Evolutionary conservation across 495 filamentous ascomycete genomes (phyloP).

Genomic region (Cercophora scortea): DNA sequence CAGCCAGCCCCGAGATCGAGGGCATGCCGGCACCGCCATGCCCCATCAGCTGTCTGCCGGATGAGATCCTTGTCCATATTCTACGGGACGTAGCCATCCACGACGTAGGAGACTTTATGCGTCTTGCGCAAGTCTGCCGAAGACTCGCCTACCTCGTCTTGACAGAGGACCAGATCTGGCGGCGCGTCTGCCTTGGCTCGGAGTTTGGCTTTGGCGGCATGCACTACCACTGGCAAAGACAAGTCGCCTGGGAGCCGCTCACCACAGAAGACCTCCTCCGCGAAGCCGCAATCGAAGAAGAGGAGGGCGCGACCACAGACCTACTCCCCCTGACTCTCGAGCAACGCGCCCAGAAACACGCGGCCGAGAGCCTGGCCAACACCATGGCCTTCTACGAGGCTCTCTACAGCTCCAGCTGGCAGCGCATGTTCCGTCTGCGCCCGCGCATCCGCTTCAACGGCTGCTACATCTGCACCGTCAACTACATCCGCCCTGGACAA

Average conservation of each 20-base stretch:
- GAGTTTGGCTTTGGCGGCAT: constrained; percentile 77
- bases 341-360: constrained; percentile 18
- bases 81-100: constrained; percentile 55
- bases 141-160: constrained; percentile 75
- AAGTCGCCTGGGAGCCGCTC: constrained; percentile 54
- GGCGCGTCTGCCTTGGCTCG: constrained; percentile 56
- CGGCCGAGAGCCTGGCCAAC: constrained; percentile 21
- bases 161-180: constrained; percentile 88
- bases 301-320: constrained; percentile 5
- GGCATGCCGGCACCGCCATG: constrained; percentile 63
- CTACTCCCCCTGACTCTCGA: constrained; percentile 15
- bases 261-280: constrained; percentile 26
- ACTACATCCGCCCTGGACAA: constrained; percentile 79
- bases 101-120: constrained; percentile 73
- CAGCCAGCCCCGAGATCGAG: constrained; percentile 49
- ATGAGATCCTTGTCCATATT: constrained; percentile 66
- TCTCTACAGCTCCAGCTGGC: constrained; percentile 44
- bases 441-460: constrained; percentile 91
- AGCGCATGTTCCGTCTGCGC: constrained; percentile 65
- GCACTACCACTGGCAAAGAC: constrained; percentile 69
- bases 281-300: constrained; percentile 7
- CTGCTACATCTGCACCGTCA: constrained; percentile 91
- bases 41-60: constrained; percentile 67
- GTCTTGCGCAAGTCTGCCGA: constrained; percentile 80
- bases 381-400: constrained; percentile 32